Evolutionary conservation across 176 grass and related monocot species (phyloP).

Genomic region (Raddia distichophylla): DNA sequence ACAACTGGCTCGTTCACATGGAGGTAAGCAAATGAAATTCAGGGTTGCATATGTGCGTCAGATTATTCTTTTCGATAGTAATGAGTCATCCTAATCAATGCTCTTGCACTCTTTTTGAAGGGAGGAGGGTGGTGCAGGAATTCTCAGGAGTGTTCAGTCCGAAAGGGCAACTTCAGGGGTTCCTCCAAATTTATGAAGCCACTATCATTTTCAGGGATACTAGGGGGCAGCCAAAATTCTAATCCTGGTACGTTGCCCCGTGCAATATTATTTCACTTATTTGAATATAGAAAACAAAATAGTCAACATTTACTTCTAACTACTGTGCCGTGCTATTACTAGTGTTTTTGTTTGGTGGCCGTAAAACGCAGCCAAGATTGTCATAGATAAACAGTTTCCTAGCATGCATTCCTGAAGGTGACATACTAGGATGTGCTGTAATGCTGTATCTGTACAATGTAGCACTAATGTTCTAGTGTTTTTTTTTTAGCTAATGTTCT

Average conservation of each 20-base stretch:
- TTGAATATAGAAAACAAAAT: neutral
- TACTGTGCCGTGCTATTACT: neutral
- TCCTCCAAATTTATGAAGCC: slow-evolving; percentile 79
- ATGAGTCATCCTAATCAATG: neutral
- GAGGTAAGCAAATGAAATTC: slow-evolving; percentile 38
- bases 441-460: neutral
- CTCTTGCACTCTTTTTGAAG: slow-evolving; percentile 43
- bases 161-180: slow-evolving; percentile 72
- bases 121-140: slow-evolving; percentile 90
- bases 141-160: slow-evolving; percentile 55
- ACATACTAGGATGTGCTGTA: neutral
- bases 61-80: neutral
- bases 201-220: slow-evolving; percentile 68
- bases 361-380: neutral
- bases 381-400: neutral
- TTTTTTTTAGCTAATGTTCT: neutral
- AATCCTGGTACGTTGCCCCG: slow-evolving; percentile 60
- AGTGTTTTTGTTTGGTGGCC: neutral
- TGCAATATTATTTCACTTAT: neutral
- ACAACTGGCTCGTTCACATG: slow-evolving; percentile 78
- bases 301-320: neutral
- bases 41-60: neutral
- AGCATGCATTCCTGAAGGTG: neutral
- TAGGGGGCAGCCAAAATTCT: slow-evolving; percentile 46
- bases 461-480: neutral